Evolutionary conservation across 495 filamentous ascomycete genomes (phyloP).

Genomic region (Amphirosellinia nigrospora): DNA sequence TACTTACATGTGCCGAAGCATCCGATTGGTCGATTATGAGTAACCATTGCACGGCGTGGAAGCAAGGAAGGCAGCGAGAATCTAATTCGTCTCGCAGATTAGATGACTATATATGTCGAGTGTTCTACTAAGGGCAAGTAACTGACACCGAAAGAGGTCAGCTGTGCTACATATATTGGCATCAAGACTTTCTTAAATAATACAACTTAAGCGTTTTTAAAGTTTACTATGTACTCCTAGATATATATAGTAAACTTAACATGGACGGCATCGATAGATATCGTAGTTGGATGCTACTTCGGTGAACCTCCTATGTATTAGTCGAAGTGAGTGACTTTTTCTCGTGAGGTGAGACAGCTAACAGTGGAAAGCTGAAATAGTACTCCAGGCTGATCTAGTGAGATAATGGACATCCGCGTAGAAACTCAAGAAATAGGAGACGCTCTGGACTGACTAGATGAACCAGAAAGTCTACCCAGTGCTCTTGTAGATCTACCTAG

Average conservation of each 20-base stretch:
- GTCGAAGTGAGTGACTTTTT: not conserved
- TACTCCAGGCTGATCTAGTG: not conserved
- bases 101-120: too few species aligned
- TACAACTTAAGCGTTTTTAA: too few species aligned
- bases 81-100: too few species aligned
- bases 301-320: not conserved
- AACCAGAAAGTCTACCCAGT: not conserved
- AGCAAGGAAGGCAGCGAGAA: too few species aligned
- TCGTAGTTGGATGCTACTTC: not conserved
- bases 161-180: too few species aligned
- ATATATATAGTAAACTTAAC: not conserved
- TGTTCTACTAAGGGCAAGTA: too few species aligned
- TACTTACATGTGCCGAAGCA: not conserved
- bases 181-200: too few species aligned
- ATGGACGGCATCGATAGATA: not conserved
- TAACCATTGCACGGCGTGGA: not conserved
- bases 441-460: not conserved
- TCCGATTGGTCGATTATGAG: not conserved
- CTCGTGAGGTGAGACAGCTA: not conserved
- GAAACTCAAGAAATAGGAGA: not conserved
- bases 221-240: too few species aligned
- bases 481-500: not conserved
- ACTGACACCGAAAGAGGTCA: too few species aligned
- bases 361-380: not conserved
- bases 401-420: not conserved